Conservation (phyloP, 2,329 filamentous ascomycete genomes). For the Aspergillus ochraceus region DNA sequence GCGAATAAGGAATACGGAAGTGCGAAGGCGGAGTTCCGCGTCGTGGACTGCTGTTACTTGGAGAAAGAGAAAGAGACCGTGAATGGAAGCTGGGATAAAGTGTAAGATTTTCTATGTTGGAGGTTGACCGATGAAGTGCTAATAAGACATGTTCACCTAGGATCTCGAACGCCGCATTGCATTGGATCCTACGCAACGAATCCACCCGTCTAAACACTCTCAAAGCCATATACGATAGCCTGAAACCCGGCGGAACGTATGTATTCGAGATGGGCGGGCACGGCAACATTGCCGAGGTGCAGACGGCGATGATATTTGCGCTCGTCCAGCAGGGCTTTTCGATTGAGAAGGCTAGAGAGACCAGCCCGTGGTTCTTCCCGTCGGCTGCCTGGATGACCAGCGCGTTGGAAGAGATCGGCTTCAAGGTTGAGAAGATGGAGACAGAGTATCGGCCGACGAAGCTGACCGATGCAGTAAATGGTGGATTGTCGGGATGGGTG, state of each 20-base stretch:
- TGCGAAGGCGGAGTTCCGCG: constrained; percentile 25
- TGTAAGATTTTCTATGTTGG: constrained; percentile 33
- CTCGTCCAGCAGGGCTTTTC: constrained; percentile 53
- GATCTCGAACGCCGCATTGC: constrained; percentile 65
- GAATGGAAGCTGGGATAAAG: constrained; percentile 49
- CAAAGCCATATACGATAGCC: constrained; percentile 49
- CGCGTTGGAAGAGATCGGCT: constrained; percentile 41
- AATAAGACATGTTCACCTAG: constrained; percentile 13
- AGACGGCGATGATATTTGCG: constrained; percentile 57
- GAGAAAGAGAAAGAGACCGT: constrained; percentile 26
- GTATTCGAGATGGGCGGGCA: constrained; percentile 72
- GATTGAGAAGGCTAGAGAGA: constrained; percentile 49
- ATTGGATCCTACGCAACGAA: constrained; percentile 61
- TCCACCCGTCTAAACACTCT: constrained; percentile 55
- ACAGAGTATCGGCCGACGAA: constrained; percentile 65
- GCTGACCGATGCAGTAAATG: constrained; percentile 41
- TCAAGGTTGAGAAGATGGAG: constrained; percentile 56
- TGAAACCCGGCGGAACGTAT: constrained; percentile 59
- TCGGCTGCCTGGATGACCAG: constrained; percentile 59
- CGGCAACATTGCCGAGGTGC: constrained; percentile 66
- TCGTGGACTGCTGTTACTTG: constrained; percentile 39
- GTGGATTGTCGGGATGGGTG: constrained; percentile 67
- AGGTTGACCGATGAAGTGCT: not conserved
- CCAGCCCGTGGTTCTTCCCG: constrained; percentile 71
- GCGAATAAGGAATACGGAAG: constrained; percentile 47